Evolutionary conservation across 1,139 yeast species (phyloP), one percentile per base, ranked within the genome.

Genomic region (Candida tropicalis): DNA sequence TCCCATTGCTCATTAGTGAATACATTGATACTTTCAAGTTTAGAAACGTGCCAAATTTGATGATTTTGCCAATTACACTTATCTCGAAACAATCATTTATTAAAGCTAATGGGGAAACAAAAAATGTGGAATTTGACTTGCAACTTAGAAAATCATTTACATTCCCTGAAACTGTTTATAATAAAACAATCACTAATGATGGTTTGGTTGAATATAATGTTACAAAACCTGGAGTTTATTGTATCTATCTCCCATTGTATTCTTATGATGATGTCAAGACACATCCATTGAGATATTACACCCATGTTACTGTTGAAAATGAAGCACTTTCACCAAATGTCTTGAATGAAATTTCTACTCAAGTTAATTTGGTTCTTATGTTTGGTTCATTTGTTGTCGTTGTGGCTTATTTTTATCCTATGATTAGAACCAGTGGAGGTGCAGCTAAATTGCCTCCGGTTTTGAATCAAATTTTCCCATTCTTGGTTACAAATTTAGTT

Each of bases 191-290:
- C 12, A 35, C 20, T 11, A 15, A 41, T 9, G 38, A 49, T 13
- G 40, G 28, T 2, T 24, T 12, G 18, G 36, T 46, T 16, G 35
- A 31, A 17, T 48, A 46, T 33, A 34, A 31, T 4, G 35, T 50
- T 4, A 15, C 22, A 4, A 32, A 43, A 15, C 43, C 44, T 18
- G 55, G 55, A 5, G 38, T 43, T 12, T 51, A 48, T 38, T 51
- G 55, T 40, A 34, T 47, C 18, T 51, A 51, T 37, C 42, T 51
- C 11, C 55, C 55, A 32, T 32, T 49, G 24, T 48, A 44, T 40
- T 23, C 43, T 2, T 45, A 13, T 28, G 49, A 44, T 40, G 31
- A 35, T 6, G 22, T 43, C 6, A 23, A 23, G 8, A 40, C 43
- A 15, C 44, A 47, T 18, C 52, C 49, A 17, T 39, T 44, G 7